These are phyloP conservation scores for Monosporascus ibericus DNA, from an alignment of 2,329 filamentous ascomycete genomes.

Conservation along the genomic window DNA sequence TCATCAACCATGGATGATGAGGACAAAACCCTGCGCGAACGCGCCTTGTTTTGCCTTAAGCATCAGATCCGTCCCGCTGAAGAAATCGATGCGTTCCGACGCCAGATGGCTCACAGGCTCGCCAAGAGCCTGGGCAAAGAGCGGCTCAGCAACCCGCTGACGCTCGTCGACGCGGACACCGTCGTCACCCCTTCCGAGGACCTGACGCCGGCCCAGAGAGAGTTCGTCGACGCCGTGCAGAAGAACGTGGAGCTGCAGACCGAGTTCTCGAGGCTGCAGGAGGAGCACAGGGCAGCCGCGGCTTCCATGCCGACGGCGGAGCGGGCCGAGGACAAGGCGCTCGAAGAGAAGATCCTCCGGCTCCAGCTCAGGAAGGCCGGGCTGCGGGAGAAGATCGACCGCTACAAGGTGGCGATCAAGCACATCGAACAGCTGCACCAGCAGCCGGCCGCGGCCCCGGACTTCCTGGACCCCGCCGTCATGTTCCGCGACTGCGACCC, in stretches of 20 bases:
- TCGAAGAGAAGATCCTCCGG: conserved; percentile 29
- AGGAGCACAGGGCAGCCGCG: conserved; percentile 18
- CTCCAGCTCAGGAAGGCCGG: conserved; percentile 46
- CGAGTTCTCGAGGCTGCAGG: conserved; percentile 36
- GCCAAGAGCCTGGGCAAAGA: conserved; percentile 39
- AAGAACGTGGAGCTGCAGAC: conserved; percentile 45
- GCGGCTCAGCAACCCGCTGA: conserved; percentile 38
- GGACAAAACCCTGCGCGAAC: conserved; percentile 27
- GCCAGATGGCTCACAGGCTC: conserved; percentile 48
- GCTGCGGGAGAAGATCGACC: conserved; percentile 45
- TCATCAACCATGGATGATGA: conserved; percentile 20
- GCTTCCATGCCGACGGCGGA: conserved; percentile 11
- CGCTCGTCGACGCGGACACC: conserved; percentile 37
- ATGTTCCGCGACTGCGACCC: conserved; percentile 38
- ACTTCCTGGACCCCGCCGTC: conserved; percentile 43
- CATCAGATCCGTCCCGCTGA: conserved; percentile 52
- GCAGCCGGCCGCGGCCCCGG: conserved; percentile 44
- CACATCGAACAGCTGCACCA: conserved; percentile 44
- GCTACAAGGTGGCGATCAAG: conserved; percentile 43
- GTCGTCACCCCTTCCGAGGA: conserved; percentile 30
- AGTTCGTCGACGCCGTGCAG: conserved; percentile 49
- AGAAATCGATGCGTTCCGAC: conserved; percentile 50
- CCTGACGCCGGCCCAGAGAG: conserved; percentile 42
- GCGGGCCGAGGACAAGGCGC: conserved; percentile 14
- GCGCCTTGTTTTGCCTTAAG: conserved; percentile 38